Conservation (phyloP, 2,329 filamentous ascomycete species). For the Diaporthe helianthi region DNA sequence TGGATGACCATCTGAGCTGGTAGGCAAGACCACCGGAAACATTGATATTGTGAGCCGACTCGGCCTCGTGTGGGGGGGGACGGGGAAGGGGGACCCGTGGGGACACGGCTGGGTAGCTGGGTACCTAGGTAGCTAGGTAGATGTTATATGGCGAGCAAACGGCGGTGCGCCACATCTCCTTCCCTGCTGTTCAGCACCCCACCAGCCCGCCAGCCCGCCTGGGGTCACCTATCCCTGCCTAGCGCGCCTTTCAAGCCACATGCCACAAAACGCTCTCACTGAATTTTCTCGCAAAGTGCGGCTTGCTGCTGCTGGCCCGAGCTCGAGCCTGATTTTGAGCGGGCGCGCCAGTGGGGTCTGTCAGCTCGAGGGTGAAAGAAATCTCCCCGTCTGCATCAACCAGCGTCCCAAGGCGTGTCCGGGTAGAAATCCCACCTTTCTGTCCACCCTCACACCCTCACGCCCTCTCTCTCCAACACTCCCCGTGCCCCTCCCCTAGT, state of each 20-base stretch:
- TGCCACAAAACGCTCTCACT: constrained; percentile 30
- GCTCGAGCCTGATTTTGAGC: constrained; percentile 20
- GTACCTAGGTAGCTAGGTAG: background rate
- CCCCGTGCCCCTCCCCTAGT: background rate
- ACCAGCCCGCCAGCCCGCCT: background rate
- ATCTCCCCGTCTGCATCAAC: constrained; percentile 31
- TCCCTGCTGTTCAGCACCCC: background rate
- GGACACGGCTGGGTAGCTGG: too few relatives aligned
- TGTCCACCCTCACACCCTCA: constrained; percentile 17
- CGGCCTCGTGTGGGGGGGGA: background rate
- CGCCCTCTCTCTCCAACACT: constrained; percentile 16
- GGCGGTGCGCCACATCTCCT: constrained; percentile 27
- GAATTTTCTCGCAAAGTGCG: constrained; percentile 32
- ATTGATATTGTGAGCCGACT: constrained; percentile 21
- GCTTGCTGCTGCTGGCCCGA: background rate
- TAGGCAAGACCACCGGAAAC: constrained; percentile 2
- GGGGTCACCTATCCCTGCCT: constrained; percentile 21
- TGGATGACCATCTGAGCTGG: constrained; percentile 5
- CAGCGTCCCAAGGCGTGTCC: constrained; percentile 22
- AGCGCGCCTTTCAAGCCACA: constrained; percentile 32
- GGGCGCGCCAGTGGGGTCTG: constrained; percentile 32
- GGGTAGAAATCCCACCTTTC: constrained; percentile 33
- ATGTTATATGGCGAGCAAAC: background rate
- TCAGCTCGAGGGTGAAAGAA: constrained; percentile 28
- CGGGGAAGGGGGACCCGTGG: background rate